Conservation (phyloP, 495 filamentous ascomycete genomes). For the Tuber melanosporum region DNA sequence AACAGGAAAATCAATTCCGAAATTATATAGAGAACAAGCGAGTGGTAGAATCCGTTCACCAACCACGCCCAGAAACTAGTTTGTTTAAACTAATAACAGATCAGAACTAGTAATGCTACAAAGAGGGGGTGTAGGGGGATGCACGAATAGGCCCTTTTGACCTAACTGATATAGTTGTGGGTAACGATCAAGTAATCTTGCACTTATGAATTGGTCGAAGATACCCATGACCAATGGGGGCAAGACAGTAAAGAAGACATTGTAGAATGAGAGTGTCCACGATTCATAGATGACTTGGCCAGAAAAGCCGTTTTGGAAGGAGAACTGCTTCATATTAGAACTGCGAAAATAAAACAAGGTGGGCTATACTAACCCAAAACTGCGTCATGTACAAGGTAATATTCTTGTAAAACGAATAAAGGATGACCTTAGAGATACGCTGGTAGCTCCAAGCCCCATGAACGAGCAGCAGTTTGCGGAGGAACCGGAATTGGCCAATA, state of each 20-base stretch:
- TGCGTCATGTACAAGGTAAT: conserved; percentile 98
- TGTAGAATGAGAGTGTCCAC: conserved; percentile 98
- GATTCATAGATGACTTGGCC: conserved; percentile 98
- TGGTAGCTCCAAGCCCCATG: conserved; percentile 98
- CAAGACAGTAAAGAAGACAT: conserved; percentile 94
- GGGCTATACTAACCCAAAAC: conserved; percentile 70
- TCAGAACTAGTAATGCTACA: conserved; percentile 9
- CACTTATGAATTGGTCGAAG: conserved; percentile 96
- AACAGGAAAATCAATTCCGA: conserved; percentile 70
- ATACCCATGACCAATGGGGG: conserved; percentile 94
- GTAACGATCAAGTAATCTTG: conserved; percentile 91
- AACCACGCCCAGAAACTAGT: conserved; percentile 91
- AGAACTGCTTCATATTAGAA: conserved; percentile 54
- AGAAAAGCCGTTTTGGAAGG: conserved; percentile 97
- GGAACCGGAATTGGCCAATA: conserved; percentile 92
- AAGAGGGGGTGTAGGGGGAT: conserved; percentile 1
- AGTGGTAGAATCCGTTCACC: conserved; percentile 90
- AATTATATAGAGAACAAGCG: conserved; percentile 79
- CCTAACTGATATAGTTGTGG: conserved; percentile 92
- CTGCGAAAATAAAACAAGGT: conserved; percentile 5
- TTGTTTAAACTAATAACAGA: conserved; percentile 59
- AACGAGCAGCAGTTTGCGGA: conserved; percentile 89
- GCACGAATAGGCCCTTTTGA: conserved; percentile 73
- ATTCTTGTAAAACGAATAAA: conserved; percentile 99
- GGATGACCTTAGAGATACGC: conserved; percentile 87